Percentiles rank a stretch among this genome's conserved stretches.
phyloP scores from a whole-genome alignment of 2,329 filamentous ascomycete genomes.

The Erysiphe pisi region DNA sequence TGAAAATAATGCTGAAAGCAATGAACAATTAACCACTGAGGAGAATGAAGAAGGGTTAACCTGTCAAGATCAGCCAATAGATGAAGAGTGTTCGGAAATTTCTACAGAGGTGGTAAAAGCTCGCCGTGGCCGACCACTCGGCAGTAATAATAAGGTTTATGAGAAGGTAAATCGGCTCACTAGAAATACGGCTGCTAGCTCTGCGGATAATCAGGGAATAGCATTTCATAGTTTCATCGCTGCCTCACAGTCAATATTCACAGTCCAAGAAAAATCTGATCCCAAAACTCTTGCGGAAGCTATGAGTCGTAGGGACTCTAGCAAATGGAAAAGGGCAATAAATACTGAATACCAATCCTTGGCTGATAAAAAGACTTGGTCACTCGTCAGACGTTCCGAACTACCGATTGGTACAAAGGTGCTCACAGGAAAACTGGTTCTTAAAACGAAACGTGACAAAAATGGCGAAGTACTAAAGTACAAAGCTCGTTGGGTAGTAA shows the following conservation, averaged over 20 bases:
- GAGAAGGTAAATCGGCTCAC: not conserved
- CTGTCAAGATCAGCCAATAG: not conserved
- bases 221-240: not conserved
- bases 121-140: not conserved
- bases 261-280: no score
- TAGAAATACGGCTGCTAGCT: not conserved
- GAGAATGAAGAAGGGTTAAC: not conserved
- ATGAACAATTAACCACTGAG: not conserved
- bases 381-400: not conserved
- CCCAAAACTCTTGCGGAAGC: conserved; percentile 1
- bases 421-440: conserved; percentile 12
- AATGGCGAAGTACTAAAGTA: conserved; percentile 4
- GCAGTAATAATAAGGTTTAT: not conserved
- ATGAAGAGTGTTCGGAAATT: not conserved
- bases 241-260: not conserved
- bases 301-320: not conserved
- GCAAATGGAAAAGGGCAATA: not conserved
- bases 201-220: not conserved
- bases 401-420: conserved; percentile 12
- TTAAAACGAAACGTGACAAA: conserved; percentile 26
- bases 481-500: conserved; percentile 17
- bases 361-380: not conserved
- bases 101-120: not conserved
- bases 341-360: not conserved
- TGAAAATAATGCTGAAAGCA: conserved; percentile 4